phyloP scores from a whole-genome alignment of 2,329 filamentous ascomycete genomes.

The Alternaria hordeiaustralica region DNA sequence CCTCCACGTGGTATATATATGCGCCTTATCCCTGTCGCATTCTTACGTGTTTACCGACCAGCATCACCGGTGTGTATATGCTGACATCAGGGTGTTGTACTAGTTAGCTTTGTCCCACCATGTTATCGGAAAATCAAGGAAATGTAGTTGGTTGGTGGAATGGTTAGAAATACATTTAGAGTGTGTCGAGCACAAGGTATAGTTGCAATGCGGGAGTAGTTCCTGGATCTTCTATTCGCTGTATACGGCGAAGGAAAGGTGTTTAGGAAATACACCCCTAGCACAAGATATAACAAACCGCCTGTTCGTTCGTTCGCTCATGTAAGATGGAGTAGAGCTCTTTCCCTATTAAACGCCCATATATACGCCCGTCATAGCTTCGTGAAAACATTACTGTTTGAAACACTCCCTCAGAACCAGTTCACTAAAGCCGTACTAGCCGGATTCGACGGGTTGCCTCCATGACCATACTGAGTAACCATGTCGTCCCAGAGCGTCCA shows the following conservation, averaged over 20 bases:
- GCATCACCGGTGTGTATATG: not conserved
- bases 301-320: not conserved
- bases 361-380: not conserved
- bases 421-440: slow-evolving; percentile 24
- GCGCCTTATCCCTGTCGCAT: not conserved
- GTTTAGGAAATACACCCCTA: not conserved
- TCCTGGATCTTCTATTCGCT: not conserved
- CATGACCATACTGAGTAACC: slow-evolving; percentile 55
- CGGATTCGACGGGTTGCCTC: slow-evolving; percentile 32
- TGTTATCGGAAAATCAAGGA: not conserved
- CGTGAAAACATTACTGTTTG: not conserved
- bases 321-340: not conserved
- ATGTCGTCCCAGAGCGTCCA: slow-evolving; percentile 59
- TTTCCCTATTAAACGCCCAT: not conserved
- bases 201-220: not conserved
- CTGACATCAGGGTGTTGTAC: not conserved
- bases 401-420: slow-evolving; percentile 27
- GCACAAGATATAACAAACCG: not conserved
- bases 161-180: not conserved
- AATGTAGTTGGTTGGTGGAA: not conserved
- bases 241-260: not conserved
- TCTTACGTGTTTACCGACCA: not conserved
- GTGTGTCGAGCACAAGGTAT: not conserved
- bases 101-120: not conserved
- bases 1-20: slow-evolving; percentile 11